Base-by-base conservation (phyloP, 768 basidiomycete species). In the Psilocybe cubensis region DNA sequence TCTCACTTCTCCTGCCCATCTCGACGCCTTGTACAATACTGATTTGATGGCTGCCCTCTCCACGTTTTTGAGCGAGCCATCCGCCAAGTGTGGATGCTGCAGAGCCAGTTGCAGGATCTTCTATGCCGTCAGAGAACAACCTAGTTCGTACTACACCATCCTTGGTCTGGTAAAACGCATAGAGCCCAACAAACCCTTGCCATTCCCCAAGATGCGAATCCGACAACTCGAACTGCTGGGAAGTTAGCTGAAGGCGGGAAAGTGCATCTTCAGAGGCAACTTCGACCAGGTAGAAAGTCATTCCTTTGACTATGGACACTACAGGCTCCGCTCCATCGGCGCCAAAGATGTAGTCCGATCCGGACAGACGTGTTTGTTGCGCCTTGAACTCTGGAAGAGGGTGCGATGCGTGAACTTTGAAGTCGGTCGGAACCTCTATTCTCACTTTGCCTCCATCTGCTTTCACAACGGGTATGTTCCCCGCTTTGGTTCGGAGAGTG, bases 31-130 rank as follows among this genome's bases (percentile, higher is more conserved):
- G 80, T 7, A 75, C 54, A 52, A 81, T 70, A 7, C 73, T 63
- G 45, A 78, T 66, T 52, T 42, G 64, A 66, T 74, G 77, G n/a
- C 41, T 66, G 1, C 78, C 77, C 4, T 61, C 60, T 1, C 77
- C 77, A 23, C 70, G 74, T 43, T 65, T 66, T 56, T 62, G 64
- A 6, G 68, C 78, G 28, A 80, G 65, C 68, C 71, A 79, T 31
- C 77, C 78, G 7, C 65, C 72, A 11, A 81, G 68, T 28, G 79
- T 76, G 28, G 75, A 75, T 10, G 78, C 78, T 8, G 79, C 80
- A 0, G 77, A 77, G 1, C 80, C 79, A 23, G 79, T 80, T 4
- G 78, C 80, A 2, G 79, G 76, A 57, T 81, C 79, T 56, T 81
- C 79, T 11, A 75, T 35, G 7, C 66, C 44, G 3, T 70, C 77